Percentiles rank a stretch among this genome's conserved stretches.
These are phyloP conservation scores for Pseudocercospora cruenta DNA, from an alignment of 2,329 filamentous ascomycete genomes.

Conservation along the genomic window DNA sequence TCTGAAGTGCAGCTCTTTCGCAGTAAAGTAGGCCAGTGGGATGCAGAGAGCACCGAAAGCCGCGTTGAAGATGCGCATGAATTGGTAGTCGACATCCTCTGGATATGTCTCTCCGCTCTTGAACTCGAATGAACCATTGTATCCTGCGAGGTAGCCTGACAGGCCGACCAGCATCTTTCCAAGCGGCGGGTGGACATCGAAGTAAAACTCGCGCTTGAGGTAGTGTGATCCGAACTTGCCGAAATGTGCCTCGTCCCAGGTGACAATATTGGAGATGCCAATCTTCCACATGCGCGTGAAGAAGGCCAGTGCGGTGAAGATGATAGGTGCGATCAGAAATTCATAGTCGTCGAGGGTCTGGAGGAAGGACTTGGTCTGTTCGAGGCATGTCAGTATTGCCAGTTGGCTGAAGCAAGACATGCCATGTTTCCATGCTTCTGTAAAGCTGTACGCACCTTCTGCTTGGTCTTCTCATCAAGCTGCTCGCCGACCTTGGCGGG, in stretches of 20 bases:
- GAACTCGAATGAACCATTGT: slow-evolving; percentile 99
- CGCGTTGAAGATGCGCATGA: slow-evolving; percentile 98
- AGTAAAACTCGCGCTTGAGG: slow-evolving; percentile 99
- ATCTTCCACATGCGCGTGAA: slow-evolving; percentile 71
- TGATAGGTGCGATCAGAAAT: slow-evolving; percentile 63
- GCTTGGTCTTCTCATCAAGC: slow-evolving; percentile 51
- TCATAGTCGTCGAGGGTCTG: slow-evolving; percentile 66
- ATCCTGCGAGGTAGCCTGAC: slow-evolving; percentile 92
- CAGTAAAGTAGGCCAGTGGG: slow-evolving; percentile 92
- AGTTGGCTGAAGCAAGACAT: not conserved
- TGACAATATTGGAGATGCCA: slow-evolving; percentile 70
- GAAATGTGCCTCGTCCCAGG: slow-evolving; percentile 80
- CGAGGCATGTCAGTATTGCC: not conserved
- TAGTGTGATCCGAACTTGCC: slow-evolving; percentile 99
- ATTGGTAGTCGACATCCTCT: slow-evolving; percentile 90
- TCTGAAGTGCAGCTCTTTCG: slow-evolving; percentile 84
- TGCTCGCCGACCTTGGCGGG: slow-evolving; percentile 33
- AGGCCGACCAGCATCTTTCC: slow-evolving; percentile 98
- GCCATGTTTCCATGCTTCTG: not conserved
- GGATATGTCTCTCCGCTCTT: slow-evolving; percentile 98
- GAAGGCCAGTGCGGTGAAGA: slow-evolving; percentile 66
- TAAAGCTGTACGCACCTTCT: slow-evolving; percentile 45
- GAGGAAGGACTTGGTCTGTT: slow-evolving; percentile 58
- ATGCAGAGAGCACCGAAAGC: slow-evolving; percentile 91
- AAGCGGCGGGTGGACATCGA: slow-evolving; percentile 92